phyloP scores from a whole-genome alignment of 1,139 yeast genomes.

The Yamadazyma mexicana region DNA sequence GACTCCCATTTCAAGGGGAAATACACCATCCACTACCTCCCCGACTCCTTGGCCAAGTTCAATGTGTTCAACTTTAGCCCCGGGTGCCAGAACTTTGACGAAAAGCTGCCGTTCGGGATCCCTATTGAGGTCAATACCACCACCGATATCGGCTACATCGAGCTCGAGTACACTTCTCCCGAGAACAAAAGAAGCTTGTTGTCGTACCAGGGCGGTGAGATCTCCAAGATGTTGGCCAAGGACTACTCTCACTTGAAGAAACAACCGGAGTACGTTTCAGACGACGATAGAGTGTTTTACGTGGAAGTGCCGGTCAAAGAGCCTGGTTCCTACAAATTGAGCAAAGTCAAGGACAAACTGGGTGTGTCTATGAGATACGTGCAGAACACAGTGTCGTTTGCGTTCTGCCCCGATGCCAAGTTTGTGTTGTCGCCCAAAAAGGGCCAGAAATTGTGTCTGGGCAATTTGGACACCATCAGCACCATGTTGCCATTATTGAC shows the following conservation, averaged over 20 bases:
- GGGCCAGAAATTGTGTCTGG: slow-evolving; percentile 58
- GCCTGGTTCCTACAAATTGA: slow-evolving; percentile 75
- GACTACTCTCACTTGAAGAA: slow-evolving; percentile 41
- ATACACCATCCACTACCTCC: slow-evolving; percentile 82
- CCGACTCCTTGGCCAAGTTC: slow-evolving; percentile 84
- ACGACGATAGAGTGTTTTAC: slow-evolving; percentile 41
- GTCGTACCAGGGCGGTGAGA: slow-evolving; percentile 58
- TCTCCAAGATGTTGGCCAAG: slow-evolving; percentile 42
- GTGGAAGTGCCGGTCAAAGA: slow-evolving; percentile 57
- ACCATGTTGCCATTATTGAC: slow-evolving; percentile 44
- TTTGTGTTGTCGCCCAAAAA: slow-evolving; percentile 38
- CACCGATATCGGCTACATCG: slow-evolving; percentile 65
- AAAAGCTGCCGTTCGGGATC: slow-evolving; percentile 34
- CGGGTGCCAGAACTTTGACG: slow-evolving; percentile 54
- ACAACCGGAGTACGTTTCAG: slow-evolving; percentile 20
- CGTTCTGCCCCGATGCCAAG: slow-evolving; percentile 75
- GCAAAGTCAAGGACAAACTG: slow-evolving; percentile 64
- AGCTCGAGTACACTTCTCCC: slow-evolving; percentile 62
- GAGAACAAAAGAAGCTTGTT: slow-evolving; percentile 47
- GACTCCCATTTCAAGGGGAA: slow-evolving; percentile 81
- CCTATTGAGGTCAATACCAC: slow-evolving; percentile 86
- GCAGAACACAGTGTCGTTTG: slow-evolving; percentile 64
- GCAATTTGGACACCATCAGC: slow-evolving; percentile 39
- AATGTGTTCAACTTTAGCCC: slow-evolving; percentile 68
- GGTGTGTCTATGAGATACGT: slow-evolving; percentile 63